phyloP scores from a whole-genome alignment of 31 red algal genomes.

The Bonnemaisonia californica region DNA sequence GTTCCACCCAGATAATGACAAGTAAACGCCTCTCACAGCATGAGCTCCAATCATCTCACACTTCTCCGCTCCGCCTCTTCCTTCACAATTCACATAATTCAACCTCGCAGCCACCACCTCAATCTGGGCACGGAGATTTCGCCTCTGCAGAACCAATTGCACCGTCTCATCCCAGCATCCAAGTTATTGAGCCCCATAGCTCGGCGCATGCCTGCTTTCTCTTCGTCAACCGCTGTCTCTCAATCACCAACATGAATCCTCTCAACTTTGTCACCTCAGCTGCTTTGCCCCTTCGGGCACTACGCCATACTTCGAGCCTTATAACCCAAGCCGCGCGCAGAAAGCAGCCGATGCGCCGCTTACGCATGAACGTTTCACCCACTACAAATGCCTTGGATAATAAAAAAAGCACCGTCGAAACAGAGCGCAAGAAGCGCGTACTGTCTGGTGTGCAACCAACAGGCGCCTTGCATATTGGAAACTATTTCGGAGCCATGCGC shows the following conservation, averaged over 20 bases:
- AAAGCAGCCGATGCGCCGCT: neutral
- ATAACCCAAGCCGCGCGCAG: neutral
- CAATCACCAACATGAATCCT: neutral
- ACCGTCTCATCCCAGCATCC: no score
- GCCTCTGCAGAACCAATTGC: no score
- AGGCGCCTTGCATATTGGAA: constrained; percentile 97
- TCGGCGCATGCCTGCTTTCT: no score
- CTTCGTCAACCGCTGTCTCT: neutral
- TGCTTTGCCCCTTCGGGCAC: neutral
- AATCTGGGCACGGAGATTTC: no score
- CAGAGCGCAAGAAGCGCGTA: constrained; percentile 79
- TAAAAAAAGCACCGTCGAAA: neutral
- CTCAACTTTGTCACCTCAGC: neutral
- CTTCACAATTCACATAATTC: no score
- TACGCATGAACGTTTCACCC: neutral
- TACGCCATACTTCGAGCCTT: neutral
- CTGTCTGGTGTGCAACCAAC: constrained; percentile 98
- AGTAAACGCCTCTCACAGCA: no score
- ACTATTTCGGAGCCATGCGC: constrained; percentile 97
- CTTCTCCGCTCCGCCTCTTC: no score
- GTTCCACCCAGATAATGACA: no score
- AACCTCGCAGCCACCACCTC: no score
- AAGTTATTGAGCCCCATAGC: no score
- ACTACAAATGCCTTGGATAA: neutral
- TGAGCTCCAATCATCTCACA: no score